Percentiles rank a stretch among this genome's conserved stretches.
phyloP scores from a whole-genome alignment of 352 stramenopile species.

The Ochromonadaceae sp. region DNA sequence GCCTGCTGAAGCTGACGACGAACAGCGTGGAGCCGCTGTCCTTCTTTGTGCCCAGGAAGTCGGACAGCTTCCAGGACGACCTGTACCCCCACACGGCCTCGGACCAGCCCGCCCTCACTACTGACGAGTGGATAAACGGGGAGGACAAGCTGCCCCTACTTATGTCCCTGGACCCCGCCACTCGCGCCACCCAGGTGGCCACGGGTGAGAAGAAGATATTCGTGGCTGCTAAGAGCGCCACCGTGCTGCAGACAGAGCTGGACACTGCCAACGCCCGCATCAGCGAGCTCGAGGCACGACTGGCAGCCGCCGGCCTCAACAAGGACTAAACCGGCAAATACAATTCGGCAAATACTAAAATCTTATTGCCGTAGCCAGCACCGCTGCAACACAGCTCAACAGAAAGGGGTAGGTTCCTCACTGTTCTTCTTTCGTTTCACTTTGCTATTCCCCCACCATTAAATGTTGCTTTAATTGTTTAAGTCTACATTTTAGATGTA shows the following conservation, averaged over 20 bases:
- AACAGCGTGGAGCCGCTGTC: slow-evolving; percentile 79
- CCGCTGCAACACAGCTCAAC: no score
- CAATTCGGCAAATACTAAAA: no score
- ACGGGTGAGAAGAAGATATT: not conserved
- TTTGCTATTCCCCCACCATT: no score
- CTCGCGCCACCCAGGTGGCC: not conserved
- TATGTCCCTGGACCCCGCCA: slow-evolving; percentile 74
- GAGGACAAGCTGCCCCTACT: slow-evolving; percentile 75
- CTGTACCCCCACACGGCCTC: slow-evolving; percentile 93
- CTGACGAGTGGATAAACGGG: slow-evolving; percentile 84
- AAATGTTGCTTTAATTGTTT: no score
- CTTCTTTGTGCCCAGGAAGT: slow-evolving; percentile 93
- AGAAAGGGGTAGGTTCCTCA: no score
- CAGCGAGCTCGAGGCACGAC: slow-evolving; percentile 39
- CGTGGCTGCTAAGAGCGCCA: not conserved
- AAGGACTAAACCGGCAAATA: no score
- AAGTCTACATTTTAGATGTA: no score
- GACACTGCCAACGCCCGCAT: slow-evolving; percentile 40
- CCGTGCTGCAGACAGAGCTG: slow-evolving; percentile 27
- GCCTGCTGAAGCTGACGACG: slow-evolving; percentile 72
- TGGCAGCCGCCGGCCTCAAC: slow-evolving; percentile 36
- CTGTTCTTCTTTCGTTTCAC: no score
- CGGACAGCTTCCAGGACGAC: slow-evolving; percentile 97
- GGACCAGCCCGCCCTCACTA: slow-evolving; percentile 77
- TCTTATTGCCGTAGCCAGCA: no score